Conservation (phyloP, 2,329 filamentous ascomycete species). For the Paradendryphiella salina region DNA sequence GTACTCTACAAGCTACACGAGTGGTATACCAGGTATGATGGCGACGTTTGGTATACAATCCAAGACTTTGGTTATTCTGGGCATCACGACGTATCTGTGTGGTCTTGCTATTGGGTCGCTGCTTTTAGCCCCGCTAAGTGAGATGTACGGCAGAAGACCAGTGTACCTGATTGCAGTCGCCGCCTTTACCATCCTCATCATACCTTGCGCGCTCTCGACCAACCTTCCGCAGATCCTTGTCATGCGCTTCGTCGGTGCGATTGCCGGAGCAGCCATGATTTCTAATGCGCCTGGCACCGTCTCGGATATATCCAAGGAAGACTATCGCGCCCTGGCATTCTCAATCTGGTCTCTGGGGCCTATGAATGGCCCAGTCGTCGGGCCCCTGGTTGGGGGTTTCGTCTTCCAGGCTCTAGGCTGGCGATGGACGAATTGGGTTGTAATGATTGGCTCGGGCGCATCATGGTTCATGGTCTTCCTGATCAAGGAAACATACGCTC, state of each 20-base stretch:
- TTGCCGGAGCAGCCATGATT: conserved; percentile 79
- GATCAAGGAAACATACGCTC: conserved; percentile 77
- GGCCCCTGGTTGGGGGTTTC: conserved; percentile 79
- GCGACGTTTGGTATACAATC: conserved; percentile 64
- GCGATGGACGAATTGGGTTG: conserved; percentile 81
- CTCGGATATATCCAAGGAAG: conserved; percentile 78
- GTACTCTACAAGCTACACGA: conserved; percentile 78
- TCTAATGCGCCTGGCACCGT: conserved; percentile 81
- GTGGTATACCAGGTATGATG: conserved; percentile 69
- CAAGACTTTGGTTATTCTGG: conserved; percentile 68
- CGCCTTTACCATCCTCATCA: conserved; percentile 68
- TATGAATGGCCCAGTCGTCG: conserved; percentile 67
- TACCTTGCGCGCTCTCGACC: conserved; percentile 71
- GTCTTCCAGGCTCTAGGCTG: conserved; percentile 77
- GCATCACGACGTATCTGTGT: conserved; percentile 76
- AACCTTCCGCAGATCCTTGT: conserved; percentile 71
- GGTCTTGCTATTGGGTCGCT: conserved; percentile 73
- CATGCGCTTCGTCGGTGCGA: conserved; percentile 71
- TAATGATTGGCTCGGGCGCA: conserved; percentile 65
- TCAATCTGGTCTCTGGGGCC: conserved; percentile 83
- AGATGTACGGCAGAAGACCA: conserved; percentile 67
- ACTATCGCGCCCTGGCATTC: conserved; percentile 80
- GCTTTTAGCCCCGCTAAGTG: conserved; percentile 72
- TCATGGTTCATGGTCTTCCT: conserved; percentile 63
- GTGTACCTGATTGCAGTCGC: conserved; percentile 70